These are phyloP conservation scores for Rhizopogon sp. DNA, from an alignment of 768 basidiomycete genomes.

Conservation along the genomic window DNA sequence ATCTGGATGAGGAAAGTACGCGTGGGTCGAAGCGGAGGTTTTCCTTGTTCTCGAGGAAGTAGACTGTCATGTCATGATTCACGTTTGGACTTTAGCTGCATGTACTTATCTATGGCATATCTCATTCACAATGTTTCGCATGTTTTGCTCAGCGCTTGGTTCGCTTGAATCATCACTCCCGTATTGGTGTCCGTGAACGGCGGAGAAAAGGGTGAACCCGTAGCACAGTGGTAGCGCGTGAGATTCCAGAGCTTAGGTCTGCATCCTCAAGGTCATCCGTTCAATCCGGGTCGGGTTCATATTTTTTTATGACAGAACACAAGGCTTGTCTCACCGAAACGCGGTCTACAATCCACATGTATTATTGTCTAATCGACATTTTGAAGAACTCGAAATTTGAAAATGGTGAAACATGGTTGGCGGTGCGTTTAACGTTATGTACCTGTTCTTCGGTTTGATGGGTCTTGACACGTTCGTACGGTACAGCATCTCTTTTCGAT, in stretches of 20 bases:
- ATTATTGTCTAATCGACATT: no score
- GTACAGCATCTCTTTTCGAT: no score
- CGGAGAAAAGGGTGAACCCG: conserved; percentile 18
- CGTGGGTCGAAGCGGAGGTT: conserved; percentile 21
- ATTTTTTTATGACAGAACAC: conserved; percentile 10
- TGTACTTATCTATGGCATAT: conserved; percentile 14
- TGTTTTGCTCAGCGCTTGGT: no score
- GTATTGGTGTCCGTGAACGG: background rate
- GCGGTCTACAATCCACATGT: no score
- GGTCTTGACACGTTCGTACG: no score
- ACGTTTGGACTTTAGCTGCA: conserved; percentile 3
- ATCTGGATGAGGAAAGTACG: conserved; percentile 12
- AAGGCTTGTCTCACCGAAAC: no score
- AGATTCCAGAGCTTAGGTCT: conserved; percentile 28
- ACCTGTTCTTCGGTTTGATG: no score
- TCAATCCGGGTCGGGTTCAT: conserved; percentile 41
- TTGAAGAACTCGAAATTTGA: no score
- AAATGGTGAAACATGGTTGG: no score
- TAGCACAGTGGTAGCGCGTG: conserved; percentile 36
- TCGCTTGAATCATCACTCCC: no score
- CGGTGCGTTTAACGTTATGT: no score
- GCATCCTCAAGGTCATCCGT: conserved; percentile 42
- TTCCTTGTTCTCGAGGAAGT: conserved; percentile 26
- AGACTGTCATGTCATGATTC: conserved; percentile 6
- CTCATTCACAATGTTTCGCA: background rate